A percentile compares a stretch with the other conserved stretches of the same genome.
Conservation (phyloP, 805 yeast genomes). For the Barnettozyma vustinii region DNA sequence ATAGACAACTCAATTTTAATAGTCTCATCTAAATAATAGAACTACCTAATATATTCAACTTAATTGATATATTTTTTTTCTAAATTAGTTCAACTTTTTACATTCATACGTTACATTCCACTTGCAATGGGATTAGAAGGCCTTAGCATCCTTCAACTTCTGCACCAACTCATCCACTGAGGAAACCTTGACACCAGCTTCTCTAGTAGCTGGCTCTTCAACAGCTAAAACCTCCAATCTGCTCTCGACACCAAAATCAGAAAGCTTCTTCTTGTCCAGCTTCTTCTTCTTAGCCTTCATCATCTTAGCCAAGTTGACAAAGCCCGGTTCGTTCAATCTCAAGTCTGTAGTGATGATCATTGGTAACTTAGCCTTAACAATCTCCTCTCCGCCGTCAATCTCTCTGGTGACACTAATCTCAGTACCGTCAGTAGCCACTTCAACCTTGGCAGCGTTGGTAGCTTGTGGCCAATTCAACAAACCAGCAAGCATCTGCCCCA, state of each 20-base stretch:
- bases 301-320: slow-evolving; percentile 91
- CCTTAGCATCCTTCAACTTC: slow-evolving; percentile 60
- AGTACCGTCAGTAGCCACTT: slow-evolving; percentile 41
- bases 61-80: background rate
- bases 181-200: slow-evolving; percentile 75
- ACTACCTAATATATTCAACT: background rate
- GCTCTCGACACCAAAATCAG: slow-evolving; percentile 49
- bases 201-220: slow-evolving; percentile 80
- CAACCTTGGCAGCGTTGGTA: slow-evolving; percentile 87
- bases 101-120: background rate
- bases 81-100: background rate
- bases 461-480: slow-evolving; percentile 95
- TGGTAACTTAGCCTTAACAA: slow-evolving; percentile 73
- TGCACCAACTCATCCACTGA: slow-evolving; percentile 76
- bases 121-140: slow-evolving; percentile 12
- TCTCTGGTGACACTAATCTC: slow-evolving; percentile 77
- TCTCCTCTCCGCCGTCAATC: slow-evolving; percentile 92
- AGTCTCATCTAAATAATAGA: background rate
- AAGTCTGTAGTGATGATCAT: slow-evolving; percentile 87
- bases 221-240: slow-evolving; percentile 68
- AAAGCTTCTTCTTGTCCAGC: slow-evolving; percentile 66
- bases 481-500: slow-evolving; percentile 96
- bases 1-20: background rate
- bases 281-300: slow-evolving; percentile 99
- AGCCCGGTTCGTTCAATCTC: slow-evolving; percentile 91